These are phyloP conservation scores for Orbilia quercus DNA, from an alignment of 2,329 filamentous ascomycete species.

Conservation along the genomic window DNA sequence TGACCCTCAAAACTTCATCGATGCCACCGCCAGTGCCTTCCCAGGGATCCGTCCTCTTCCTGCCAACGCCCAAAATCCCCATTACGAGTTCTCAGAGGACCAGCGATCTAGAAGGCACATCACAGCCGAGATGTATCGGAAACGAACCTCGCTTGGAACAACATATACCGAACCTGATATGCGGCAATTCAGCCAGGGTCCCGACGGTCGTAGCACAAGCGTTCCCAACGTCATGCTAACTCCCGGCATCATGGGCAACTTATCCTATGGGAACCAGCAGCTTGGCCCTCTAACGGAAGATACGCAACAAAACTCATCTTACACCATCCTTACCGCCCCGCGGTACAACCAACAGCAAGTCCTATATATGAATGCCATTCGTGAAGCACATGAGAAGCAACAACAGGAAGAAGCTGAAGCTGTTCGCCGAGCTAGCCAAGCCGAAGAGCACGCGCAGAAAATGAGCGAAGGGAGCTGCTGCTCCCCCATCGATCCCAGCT, in stretches of 20 bases:
- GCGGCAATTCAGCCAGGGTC: slow-evolving; percentile 21
- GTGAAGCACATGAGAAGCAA: slow-evolving; percentile 38
- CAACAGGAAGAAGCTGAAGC: slow-evolving; percentile 43
- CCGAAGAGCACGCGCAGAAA: slow-evolving; percentile 36
- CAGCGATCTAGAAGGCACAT: slow-evolving; percentile 22
- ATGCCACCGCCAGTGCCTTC: slow-evolving; percentile 23
- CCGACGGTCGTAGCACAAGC: slow-evolving; percentile 34
- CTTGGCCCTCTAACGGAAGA: slow-evolving; percentile 28
- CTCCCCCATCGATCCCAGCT: slow-evolving; percentile 7
- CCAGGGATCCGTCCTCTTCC: slow-evolving; percentile 23
- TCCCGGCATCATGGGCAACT: background rate
- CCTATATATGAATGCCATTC: slow-evolving; percentile 43
- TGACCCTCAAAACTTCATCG: slow-evolving; percentile 32
- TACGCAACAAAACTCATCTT: slow-evolving; percentile 20
- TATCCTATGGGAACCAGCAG: slow-evolving; percentile 18
- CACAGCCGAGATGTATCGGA: slow-evolving; percentile 40
- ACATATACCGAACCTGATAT: slow-evolving; percentile 37
- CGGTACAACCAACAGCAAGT: slow-evolving; percentile 39
- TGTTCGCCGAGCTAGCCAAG: slow-evolving; percentile 38
- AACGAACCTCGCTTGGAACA: slow-evolving; percentile 30
- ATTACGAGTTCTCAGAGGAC: slow-evolving; percentile 38
- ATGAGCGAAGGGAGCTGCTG: slow-evolving; percentile 28
- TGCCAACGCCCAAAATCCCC: slow-evolving; percentile 15
- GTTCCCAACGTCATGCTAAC: slow-evolving; percentile 36
- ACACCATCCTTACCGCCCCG: slow-evolving; percentile 35